Conservation (phyloP, 1,284 basidiomycete genomes). For the Ceratobasidium sp. region DNA sequence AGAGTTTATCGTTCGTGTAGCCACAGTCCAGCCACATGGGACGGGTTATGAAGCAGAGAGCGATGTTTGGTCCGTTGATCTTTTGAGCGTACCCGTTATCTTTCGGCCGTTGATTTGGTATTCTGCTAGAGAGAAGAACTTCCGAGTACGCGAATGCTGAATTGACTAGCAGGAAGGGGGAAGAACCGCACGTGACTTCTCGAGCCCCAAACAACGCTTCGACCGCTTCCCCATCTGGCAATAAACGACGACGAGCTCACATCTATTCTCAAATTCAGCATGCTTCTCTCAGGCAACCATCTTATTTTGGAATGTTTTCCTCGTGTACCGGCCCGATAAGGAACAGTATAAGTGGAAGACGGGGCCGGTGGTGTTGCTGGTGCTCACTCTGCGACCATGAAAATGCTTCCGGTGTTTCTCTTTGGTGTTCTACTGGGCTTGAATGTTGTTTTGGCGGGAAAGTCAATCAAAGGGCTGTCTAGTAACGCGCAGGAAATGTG, state of each 20-base stretch:
- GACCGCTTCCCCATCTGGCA: neutral
- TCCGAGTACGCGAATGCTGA: no score
- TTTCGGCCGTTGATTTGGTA: no score
- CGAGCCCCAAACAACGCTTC: neutral
- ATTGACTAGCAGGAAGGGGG: neutral
- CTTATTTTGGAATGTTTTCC: neutral
- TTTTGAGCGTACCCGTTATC: no score
- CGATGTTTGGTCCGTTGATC: no score
- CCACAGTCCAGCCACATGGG: no score
- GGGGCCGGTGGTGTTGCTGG: neutral
- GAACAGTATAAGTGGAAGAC: neutral
- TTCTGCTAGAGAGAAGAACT: no score
- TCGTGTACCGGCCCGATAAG: neutral
- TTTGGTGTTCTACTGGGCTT: slow-evolving; percentile 5
- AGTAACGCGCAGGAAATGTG: slow-evolving; percentile 29
- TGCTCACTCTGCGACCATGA: slow-evolving; percentile 2
- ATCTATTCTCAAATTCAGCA: slow-evolving; percentile 22
- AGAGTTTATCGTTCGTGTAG: no score
- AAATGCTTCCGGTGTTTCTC: neutral
- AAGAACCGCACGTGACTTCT: neutral
- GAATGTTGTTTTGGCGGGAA: neutral
- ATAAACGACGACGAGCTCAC: neutral
- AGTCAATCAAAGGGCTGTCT: slow-evolving; percentile 12
- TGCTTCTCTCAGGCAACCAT: slow-evolving; percentile 3
- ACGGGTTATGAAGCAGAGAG: no score